Evolutionary conservation across 2,329 filamentous ascomycete species (phyloP).

Genomic region (Diaporthe sp.): DNA sequence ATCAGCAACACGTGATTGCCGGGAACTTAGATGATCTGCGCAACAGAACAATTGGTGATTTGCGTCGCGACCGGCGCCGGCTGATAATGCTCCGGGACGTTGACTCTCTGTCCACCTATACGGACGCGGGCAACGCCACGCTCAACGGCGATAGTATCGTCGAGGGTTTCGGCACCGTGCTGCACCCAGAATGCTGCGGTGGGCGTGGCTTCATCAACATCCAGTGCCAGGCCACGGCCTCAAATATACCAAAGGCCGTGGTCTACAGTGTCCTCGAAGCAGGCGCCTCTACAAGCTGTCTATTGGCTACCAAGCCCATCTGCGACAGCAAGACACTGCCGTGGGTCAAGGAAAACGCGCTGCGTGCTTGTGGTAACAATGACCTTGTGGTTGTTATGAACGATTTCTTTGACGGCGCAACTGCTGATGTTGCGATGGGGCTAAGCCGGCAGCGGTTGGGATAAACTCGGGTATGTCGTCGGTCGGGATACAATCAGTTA

Average conservation of each 20-base stretch:
- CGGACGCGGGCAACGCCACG: slow-evolving; percentile 58
- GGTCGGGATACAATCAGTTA: too few relatives aligned
- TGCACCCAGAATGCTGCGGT: slow-evolving; percentile 50
- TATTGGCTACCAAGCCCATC: slow-evolving; percentile 63
- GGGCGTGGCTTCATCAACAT: slow-evolving; percentile 57
- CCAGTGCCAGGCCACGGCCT: slow-evolving; percentile 67
- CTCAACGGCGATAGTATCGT: slow-evolving; percentile 56
- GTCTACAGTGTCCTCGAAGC: slow-evolving; percentile 60
- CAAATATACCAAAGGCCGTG: slow-evolving; percentile 62
- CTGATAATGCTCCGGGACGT: slow-evolving; percentile 55
- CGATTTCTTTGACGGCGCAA: slow-evolving; percentile 66
- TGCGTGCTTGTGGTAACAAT: slow-evolving; percentile 54
- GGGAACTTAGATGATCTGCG: slow-evolving; percentile 53
- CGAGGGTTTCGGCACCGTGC: slow-evolving; percentile 50
- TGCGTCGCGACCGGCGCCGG: slow-evolving; percentile 53
- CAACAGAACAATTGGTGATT: slow-evolving; percentile 49
- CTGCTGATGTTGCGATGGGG: slow-evolving; percentile 60
- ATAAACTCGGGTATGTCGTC: neutral
- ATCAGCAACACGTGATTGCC: slow-evolving; percentile 44
- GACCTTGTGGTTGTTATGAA: slow-evolving; percentile 63
- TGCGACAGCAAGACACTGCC: slow-evolving; percentile 64
- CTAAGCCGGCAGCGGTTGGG: slow-evolving; percentile 55
- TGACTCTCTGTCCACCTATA: slow-evolving; percentile 57
- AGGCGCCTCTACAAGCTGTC: slow-evolving; percentile 59
- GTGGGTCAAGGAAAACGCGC: slow-evolving; percentile 58